phyloP scores from a whole-genome alignment of 164 flowering plant genomes.

The Chimonanthus praecox region DNA sequence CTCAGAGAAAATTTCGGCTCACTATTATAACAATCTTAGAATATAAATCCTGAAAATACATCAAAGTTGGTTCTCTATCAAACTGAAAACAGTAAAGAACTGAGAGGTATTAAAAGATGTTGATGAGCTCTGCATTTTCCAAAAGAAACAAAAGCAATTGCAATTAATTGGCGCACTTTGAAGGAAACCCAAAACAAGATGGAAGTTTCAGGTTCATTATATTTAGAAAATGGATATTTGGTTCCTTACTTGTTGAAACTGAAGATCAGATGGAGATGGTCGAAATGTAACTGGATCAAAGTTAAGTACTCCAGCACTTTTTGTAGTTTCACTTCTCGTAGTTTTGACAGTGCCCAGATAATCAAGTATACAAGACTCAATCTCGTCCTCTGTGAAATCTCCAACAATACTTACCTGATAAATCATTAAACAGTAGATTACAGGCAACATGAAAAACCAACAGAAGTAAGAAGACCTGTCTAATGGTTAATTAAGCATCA shows the following conservation, averaged over 20 bases:
- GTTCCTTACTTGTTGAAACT: constrained; percentile 77
- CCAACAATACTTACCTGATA: constrained; percentile 91
- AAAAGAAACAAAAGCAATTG: neutral
- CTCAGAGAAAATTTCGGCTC: too few species aligned
- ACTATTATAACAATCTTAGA: too few species aligned
- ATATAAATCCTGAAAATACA: too few species aligned
- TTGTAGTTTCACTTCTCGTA: constrained; percentile 28
- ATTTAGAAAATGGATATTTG: neutral
- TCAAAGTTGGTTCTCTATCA: neutral
- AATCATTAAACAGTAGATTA: neutral
- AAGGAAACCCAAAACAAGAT: neutral
- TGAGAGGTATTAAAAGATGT: neutral
- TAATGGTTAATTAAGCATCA: too few species aligned
- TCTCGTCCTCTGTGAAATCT: constrained; percentile 90
- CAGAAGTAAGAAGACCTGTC: neutral
- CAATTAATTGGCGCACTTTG: neutral
- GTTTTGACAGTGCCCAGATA: constrained; percentile 83
- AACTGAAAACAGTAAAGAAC: neutral
- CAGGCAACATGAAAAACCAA: constrained; percentile 1
- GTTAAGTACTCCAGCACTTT: constrained; percentile 19
- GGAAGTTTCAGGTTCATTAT: neutral
- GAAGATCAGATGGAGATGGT: constrained; percentile 70
- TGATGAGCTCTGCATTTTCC: neutral
- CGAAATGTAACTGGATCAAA: constrained; percentile 57
- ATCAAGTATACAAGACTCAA: constrained; percentile 90